Evolutionary conservation across 2,329 filamentous ascomycete genomes (phyloP).

Genomic region (Thielaviopsis ethacetica): DNA sequence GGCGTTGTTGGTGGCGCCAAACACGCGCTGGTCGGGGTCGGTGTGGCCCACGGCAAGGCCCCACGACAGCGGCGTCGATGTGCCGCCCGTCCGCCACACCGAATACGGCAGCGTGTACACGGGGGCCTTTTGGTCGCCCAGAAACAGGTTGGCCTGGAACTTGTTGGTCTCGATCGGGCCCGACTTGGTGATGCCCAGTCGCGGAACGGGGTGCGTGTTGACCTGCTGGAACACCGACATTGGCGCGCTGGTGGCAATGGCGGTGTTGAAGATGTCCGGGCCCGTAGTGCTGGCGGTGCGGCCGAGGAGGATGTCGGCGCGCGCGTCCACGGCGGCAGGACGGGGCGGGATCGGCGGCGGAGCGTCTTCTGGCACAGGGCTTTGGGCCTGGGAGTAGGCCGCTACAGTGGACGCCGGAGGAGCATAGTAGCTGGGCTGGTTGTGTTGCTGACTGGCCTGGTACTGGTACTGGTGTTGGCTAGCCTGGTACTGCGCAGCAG

Average conservation of each 20-base stretch:
- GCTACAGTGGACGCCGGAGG: too few relatives aligned
- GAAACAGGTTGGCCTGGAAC: constrained; percentile 67
- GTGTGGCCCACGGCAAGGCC: constrained; percentile 65
- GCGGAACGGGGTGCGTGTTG: constrained; percentile 41
- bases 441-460: constrained; percentile 11
- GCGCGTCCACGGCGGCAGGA: neutral
- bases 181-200: constrained; percentile 30
- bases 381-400: constrained; percentile 4
- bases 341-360: constrained; percentile 12
- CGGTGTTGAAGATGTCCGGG: constrained; percentile 36
- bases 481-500: neutral
- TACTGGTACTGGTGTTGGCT: constrained; percentile 11
- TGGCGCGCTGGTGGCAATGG: constrained; percentile 36
- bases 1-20: constrained; percentile 38
- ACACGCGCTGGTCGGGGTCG: constrained; percentile 49
- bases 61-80: constrained; percentile 24
- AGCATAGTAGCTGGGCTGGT: neutral
- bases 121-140: constrained; percentile 52
- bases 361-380: neutral
- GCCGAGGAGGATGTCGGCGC: neutral
- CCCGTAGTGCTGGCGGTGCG: constrained; percentile 15
- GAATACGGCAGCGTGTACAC: constrained; percentile 65
- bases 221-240: constrained; percentile 29
- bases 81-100: constrained; percentile 49
- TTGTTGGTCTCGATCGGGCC: constrained; percentile 57